Conservation (phyloP, 2,329 filamentous ascomycete species). For the Pseudocercospora crystallina region DNA sequence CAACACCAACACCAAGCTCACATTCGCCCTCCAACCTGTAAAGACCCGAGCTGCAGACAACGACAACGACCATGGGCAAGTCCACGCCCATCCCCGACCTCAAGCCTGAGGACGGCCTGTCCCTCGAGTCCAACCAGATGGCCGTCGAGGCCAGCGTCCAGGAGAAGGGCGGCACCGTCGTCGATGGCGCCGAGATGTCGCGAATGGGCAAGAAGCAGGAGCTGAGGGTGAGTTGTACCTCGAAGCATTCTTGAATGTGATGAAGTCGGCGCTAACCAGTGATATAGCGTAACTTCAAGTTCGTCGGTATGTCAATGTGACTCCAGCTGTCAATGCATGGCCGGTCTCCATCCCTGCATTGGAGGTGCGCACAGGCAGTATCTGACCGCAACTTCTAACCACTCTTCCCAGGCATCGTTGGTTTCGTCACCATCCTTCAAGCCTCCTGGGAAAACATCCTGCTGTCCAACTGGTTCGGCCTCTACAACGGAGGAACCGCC, state of each 20-base stretch:
- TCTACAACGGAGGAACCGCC: constrained; percentile 28
- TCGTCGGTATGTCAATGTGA: constrained; percentile 12
- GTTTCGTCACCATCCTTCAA: constrained; percentile 55
- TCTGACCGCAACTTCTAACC: constrained; percentile 45
- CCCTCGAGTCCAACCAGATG: constrained; percentile 25
- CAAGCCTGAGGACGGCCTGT: constrained; percentile 26
- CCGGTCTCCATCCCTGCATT: constrained; percentile 1
- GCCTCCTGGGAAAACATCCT: constrained; percentile 56
- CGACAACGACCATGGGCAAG: constrained; percentile 12
- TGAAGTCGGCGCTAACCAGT: background rate
- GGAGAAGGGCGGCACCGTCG: constrained; percentile 31
- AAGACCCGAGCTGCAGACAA: no score
- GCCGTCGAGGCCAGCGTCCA: constrained; percentile 21
- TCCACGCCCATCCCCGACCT: constrained; percentile 17
- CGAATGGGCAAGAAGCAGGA: constrained; percentile 54
- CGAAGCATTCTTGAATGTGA: background rate
- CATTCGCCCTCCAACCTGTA: background rate
- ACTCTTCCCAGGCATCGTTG: constrained; percentile 46
- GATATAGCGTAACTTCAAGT: constrained; percentile 17
- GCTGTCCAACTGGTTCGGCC: constrained; percentile 34
- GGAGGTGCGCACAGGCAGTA: constrained; percentile 1
- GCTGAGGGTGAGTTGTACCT: constrained; percentile 39
- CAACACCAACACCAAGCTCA: background rate
- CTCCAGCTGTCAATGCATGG: background rate
- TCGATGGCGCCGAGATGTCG: constrained; percentile 47